Evolutionary conservation across 1,284 basidiomycete species (phyloP).

Genomic region (Marasmius oreades): DNA sequence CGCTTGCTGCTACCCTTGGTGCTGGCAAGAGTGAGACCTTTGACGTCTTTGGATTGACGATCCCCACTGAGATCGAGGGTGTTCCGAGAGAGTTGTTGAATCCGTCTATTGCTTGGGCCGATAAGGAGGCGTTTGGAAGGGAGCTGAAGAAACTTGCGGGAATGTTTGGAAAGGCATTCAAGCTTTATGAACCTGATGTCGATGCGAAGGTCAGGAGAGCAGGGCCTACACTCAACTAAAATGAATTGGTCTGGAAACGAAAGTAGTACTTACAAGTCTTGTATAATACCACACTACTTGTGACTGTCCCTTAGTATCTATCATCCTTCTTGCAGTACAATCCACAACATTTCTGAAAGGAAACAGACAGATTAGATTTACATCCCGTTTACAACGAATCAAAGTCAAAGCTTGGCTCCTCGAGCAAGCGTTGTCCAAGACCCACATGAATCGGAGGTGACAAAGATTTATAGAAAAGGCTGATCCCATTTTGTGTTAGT

Average conservation of each 20-base stretch:
- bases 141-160: constrained; percentile 83
- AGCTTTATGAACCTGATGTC: constrained; percentile 84
- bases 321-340: no score
- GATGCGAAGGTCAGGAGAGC: constrained; percentile 74
- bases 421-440: no score
- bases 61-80: constrained; percentile 79
- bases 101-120: constrained; percentile 80
- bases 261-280: background rate
- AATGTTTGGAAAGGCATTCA: constrained; percentile 94
- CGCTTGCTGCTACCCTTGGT: constrained; percentile 82
- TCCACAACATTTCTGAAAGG: no score
- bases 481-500: no score
- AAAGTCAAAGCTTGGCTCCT: no score
- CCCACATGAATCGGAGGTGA: no score
- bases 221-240: constrained; percentile 46
- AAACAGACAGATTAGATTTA: no score
- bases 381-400: no score
- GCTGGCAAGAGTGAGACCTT: constrained; percentile 88
- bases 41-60: constrained; percentile 72
- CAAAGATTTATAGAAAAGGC: no score
- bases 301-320: no score
- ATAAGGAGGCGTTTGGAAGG: constrained; percentile 82
- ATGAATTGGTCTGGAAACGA: background rate
- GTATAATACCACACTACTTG: background rate
- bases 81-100: constrained; percentile 89